Conservation (phyloP, 192 early-diverging fungal species). For the Coemansia sp. region DNA sequence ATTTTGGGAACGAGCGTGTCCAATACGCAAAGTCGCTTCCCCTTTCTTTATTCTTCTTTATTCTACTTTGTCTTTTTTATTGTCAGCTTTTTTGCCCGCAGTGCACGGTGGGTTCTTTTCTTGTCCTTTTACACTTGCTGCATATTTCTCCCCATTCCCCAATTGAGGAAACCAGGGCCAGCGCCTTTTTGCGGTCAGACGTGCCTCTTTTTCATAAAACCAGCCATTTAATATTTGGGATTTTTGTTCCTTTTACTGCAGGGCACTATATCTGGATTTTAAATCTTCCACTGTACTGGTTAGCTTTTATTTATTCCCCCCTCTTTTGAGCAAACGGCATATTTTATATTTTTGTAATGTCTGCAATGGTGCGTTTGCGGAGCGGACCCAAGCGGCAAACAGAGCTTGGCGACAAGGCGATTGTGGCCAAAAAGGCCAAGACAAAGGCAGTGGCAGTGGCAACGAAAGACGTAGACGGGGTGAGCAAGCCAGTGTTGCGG, state of each 20-base stretch:
- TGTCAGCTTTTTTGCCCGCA: neutral
- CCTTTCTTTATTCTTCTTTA: conserved; percentile 10
- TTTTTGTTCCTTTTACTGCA: neutral
- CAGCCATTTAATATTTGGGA: neutral
- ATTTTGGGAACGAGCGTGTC: neutral
- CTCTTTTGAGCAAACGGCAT: neutral
- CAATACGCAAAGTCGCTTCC: conserved; percentile 4
- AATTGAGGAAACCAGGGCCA: neutral
- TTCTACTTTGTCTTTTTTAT: conserved; percentile 6
- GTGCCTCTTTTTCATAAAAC: conserved; percentile 6
- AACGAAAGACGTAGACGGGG: neutral
- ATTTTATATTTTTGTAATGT: conserved; percentile 16
- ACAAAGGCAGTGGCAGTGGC: neutral
- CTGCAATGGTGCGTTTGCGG: conserved; percentile 42
- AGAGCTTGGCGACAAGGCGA: conserved; percentile 5
- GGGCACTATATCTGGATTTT: neutral
- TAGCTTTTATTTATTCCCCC: conserved; percentile 6
- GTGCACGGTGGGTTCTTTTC: neutral
- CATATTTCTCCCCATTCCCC: neutral
- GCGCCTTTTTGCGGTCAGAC: conserved; percentile 9
- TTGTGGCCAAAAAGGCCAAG: conserved; percentile 13
- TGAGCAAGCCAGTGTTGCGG: conserved; percentile 1
- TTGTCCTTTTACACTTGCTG: neutral
- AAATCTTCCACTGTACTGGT: neutral
- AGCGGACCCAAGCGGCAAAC: conserved; percentile 27